A percentile compares a stretch with the other conserved stretches of the same genome.
phyloP scores from a whole-genome alignment of 768 basidiomycete genomes.

The Suillus fuscotomentosus region DNA sequence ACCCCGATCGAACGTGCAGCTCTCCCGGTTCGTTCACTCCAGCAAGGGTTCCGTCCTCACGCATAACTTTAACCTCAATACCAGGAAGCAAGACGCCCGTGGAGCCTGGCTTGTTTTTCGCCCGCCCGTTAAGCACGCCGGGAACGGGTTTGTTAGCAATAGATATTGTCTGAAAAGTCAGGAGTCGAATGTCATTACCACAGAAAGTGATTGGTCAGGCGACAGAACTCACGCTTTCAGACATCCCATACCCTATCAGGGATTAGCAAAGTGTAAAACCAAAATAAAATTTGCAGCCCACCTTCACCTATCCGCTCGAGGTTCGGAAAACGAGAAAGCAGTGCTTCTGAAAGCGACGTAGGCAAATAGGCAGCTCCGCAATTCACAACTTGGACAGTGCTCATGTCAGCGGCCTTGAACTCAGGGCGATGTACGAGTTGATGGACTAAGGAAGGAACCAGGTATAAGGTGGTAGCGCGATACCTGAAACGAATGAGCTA shows the following conservation, averaged over 20 bases:
- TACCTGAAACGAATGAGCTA: constrained; percentile 39
- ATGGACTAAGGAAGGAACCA: constrained; percentile 65
- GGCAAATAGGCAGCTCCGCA: constrained; percentile 73
- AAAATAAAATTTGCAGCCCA: constrained; percentile 21
- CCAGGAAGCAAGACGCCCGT: constrained; percentile 63
- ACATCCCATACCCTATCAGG: constrained; percentile 65
- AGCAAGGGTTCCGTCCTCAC: constrained; percentile 57
- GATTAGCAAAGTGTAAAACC: constrained; percentile 5
- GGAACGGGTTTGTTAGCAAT: constrained; percentile 43
- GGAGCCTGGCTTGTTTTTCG: constrained; percentile 39
- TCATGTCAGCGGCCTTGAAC: constrained; percentile 49
- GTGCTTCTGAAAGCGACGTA: constrained; percentile 44
- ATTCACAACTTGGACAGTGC: constrained; percentile 40
- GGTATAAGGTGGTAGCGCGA: constrained; percentile 43
- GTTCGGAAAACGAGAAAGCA: constrained; percentile 36
- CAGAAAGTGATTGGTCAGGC: background rate
- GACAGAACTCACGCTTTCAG: constrained; percentile 51
- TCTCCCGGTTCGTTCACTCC: constrained; percentile 62
- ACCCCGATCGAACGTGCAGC: constrained; percentile 54
- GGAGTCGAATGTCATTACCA: constrained; percentile 2
- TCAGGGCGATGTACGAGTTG: constrained; percentile 58
- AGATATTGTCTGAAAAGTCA: constrained; percentile 49
- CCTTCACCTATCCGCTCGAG: constrained; percentile 44
- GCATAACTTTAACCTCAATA: constrained; percentile 59
- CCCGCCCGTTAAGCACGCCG: constrained; percentile 45